These are phyloP conservation scores for Peniophora sp. DNA, from an alignment of 1,284 basidiomycete species.

Conservation along the genomic window DNA sequence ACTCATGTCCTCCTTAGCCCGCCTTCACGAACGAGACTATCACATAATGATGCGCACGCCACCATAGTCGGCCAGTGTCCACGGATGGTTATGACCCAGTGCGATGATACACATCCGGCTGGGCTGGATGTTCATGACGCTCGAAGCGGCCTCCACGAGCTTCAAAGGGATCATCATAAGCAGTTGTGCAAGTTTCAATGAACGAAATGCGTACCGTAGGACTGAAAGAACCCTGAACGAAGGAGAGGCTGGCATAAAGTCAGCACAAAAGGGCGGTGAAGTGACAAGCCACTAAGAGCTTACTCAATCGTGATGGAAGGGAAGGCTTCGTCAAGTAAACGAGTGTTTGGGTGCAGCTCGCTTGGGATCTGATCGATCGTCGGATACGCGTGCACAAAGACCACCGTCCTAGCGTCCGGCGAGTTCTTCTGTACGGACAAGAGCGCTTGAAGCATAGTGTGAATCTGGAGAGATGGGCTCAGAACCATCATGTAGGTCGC, in stretches of 20 bases:
- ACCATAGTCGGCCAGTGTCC: conserved; percentile 10
- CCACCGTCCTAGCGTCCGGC: conserved; percentile 5
- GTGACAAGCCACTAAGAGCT: background rate
- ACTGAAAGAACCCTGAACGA: conserved; percentile 9
- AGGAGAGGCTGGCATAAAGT: conserved; percentile 8
- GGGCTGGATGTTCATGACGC: conserved; percentile 7
- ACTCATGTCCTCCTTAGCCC: too few relatives aligned
- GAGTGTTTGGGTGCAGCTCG: conserved; percentile 14
- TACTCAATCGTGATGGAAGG: conserved; percentile 50
- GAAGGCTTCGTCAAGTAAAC: conserved; percentile 56
- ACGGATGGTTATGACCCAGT: conserved; percentile 8
- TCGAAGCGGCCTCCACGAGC: conserved; percentile 12
- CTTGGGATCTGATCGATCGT: conserved; percentile 10
- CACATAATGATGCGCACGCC: conserved; percentile 9
- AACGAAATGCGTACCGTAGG: conserved; percentile 6
- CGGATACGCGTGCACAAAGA: conserved; percentile 13
- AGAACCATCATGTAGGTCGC: too few relatives aligned
- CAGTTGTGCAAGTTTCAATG: background rate
- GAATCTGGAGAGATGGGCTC: conserved; percentile 6
- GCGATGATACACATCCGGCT: conserved; percentile 13
- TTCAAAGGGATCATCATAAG: conserved; percentile 1
- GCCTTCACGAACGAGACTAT: background rate
- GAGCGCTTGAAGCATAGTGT: conserved; percentile 11
- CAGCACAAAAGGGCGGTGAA: background rate
- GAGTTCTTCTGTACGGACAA: conserved; percentile 10